Percentiles rank a stretch among this genome's conserved stretches.
phyloP scores from a whole-genome alignment of 495 filamentous ascomycete species.

The Margaritispora aquatica region DNA sequence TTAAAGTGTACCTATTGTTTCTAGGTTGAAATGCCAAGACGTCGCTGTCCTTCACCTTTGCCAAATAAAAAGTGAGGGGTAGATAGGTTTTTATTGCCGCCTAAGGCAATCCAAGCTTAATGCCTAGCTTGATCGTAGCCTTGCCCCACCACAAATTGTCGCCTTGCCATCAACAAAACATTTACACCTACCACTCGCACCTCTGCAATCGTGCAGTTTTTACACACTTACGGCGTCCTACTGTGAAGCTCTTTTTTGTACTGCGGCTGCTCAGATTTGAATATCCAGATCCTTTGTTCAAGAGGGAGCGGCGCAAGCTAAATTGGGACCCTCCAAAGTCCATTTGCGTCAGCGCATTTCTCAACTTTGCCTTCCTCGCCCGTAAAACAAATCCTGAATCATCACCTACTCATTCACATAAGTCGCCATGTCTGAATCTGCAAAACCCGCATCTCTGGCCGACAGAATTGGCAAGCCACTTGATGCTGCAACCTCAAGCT shows the following conservation, averaged over 20 bases:
- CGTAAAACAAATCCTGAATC: neutral
- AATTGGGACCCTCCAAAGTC: neutral
- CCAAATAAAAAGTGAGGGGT: too few relatives aligned
- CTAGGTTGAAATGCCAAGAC: too few relatives aligned
- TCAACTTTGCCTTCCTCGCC: neutral
- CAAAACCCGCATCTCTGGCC: conserved; percentile 43
- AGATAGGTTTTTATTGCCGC: neutral
- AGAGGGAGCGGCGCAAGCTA: neutral
- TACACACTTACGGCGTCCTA: too few relatives aligned
- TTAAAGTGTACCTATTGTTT: too few relatives aligned
- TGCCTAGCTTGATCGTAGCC: neutral
- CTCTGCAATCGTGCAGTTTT: too few relatives aligned
- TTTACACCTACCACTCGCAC: too few relatives aligned
- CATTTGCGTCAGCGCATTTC: neutral
- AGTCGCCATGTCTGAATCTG: conserved; percentile 13
- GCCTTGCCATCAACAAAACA: too few relatives aligned
- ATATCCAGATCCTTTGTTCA: neutral
- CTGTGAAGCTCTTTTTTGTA: too few relatives aligned
- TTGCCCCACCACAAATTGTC: neutral
- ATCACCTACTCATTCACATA: neutral
- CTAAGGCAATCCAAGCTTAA: neutral
- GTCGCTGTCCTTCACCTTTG: too few relatives aligned
- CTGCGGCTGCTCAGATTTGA: too few relatives aligned
- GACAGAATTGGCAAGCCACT: conserved; percentile 51
- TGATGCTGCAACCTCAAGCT: conserved; percentile 23